Conservation (phyloP, 768 basidiomycete genomes). For the Naematelia aurantialba region DNA sequence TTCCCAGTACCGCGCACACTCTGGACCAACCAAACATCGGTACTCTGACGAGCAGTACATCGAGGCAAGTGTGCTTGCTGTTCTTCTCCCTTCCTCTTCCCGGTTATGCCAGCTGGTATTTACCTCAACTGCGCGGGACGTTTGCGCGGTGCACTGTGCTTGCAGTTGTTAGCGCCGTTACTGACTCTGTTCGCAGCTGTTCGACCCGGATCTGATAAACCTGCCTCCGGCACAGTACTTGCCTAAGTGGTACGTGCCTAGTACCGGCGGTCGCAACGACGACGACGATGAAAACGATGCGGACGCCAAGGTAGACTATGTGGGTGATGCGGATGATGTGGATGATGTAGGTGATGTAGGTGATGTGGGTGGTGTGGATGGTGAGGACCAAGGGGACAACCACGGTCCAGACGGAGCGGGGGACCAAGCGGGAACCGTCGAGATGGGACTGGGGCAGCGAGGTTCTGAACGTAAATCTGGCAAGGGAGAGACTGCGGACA, state of each 20-base stretch:
- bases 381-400: background rate
- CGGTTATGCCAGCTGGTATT: no score
- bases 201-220: conserved; percentile 46
- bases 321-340: background rate
- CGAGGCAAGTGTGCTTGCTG: conserved; percentile 30
- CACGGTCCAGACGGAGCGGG: conserved; percentile 3
- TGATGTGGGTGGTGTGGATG: no score
- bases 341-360: no score
- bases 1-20: conserved; percentile 46
- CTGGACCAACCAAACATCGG: conserved; percentile 43
- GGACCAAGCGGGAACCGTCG: no score
- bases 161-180: no score
- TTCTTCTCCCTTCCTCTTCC: background rate
- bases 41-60: conserved; percentile 48
- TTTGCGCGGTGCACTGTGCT: no score
- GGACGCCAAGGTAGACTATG: conserved; percentile 13
- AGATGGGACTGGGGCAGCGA: no score
- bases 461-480: no score
- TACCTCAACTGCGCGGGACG: no score
- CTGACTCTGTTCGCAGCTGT: no score
- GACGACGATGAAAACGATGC: conserved; percentile 18
- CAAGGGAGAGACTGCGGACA: background rate
- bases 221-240: conserved; percentile 26
- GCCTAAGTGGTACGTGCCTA: conserved; percentile 27
- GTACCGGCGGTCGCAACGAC: conserved; percentile 4